Evolutionary conservation across 148 eudicot genomes (phyloP), one percentile per base, ranked within the genome.

Genomic region (Linanthus parryae): DNA sequence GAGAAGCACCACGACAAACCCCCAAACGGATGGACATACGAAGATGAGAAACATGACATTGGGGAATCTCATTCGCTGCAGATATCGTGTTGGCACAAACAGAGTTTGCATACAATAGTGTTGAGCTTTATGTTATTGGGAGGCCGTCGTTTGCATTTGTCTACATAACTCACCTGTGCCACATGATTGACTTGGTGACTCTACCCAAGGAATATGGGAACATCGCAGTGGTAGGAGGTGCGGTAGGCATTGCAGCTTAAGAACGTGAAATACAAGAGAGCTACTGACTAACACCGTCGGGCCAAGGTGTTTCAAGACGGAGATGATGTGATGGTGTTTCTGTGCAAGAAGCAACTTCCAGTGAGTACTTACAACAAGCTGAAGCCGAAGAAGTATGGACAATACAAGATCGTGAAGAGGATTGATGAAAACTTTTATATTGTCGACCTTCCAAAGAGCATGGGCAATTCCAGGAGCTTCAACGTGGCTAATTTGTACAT

Each of bases 301-400:
- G 5, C 7, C 7, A 42, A 42, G 21, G 8, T 3, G 21, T 42
- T 42, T 24, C 17, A 42, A 16, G 46, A n/a, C 5, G 46, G 21
- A n/a, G 21, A 42, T 42, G 17, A 7, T 4, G 45, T 41, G 20
- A 41, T 41, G n/a, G 45, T 41, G 3, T 41, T 41, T 23, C 45
- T 41, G 21, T 17, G 46, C 46, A 15, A 16, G 21, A 24, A 42
- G 3, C 8, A 24, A 42, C 21, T 42, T 14, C 46, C 46, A 0
- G 46, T 42, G 9, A 24, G 46, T 17, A 42, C 5, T 17, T 42
- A 42, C 20, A 42, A 42, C 4, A 42, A 42, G 20, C 46, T 42
- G 8, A 42, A 17, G 8, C 46, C 46, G 1, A 42, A 42, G 3
- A 42, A 42, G 46, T 42, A 42, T 42, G 46, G 46, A 17, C 46